phyloP scores from a whole-genome alignment of 192 early-diverging fungal species.

The Geosiphon pyriformis region DNA sequence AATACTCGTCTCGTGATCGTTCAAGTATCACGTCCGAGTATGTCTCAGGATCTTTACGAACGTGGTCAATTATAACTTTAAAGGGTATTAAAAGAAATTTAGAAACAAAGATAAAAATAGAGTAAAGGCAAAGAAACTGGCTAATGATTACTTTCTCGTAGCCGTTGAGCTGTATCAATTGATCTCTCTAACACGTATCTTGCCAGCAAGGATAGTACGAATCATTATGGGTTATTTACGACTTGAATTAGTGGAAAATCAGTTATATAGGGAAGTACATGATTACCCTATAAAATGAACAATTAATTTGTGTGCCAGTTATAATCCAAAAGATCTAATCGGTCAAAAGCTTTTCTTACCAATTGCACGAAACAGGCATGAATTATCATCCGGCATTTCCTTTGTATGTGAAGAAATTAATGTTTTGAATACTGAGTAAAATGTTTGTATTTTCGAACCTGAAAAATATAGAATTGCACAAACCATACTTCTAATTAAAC shows the following conservation, averaged over 20 bases:
- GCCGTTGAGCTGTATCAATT: slow-evolving; percentile 9
- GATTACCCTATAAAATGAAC: background rate
- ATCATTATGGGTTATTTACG: background rate
- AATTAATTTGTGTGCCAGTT: background rate
- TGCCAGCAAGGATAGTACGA: background rate
- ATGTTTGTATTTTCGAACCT: too few species aligned
- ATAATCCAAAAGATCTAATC: background rate
- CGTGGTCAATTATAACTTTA: background rate
- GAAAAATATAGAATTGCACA: too few species aligned
- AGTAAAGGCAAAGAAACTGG: background rate
- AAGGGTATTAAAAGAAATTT: background rate
- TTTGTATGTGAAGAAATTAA: background rate
- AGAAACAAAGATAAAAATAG: background rate
- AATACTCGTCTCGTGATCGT: slow-evolving; percentile 46
- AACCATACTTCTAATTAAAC: too few species aligned
- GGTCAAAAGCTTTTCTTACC: slow-evolving; percentile 25
- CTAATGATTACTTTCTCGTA: slow-evolving; percentile 32
- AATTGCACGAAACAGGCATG: slow-evolving; percentile 65
- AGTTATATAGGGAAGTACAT: background rate
- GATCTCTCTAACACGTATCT: slow-evolving; percentile 37
- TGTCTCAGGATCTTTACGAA: slow-evolving; percentile 36
- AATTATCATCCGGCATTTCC: slow-evolving; percentile 66
- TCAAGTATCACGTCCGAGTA: slow-evolving; percentile 67
- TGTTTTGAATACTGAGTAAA: background rate
- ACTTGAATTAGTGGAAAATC: background rate